These are phyloP conservation scores for Spathaspora girioi DNA, from an alignment of 805 yeast genomes.

Conservation along the genomic window DNA sequence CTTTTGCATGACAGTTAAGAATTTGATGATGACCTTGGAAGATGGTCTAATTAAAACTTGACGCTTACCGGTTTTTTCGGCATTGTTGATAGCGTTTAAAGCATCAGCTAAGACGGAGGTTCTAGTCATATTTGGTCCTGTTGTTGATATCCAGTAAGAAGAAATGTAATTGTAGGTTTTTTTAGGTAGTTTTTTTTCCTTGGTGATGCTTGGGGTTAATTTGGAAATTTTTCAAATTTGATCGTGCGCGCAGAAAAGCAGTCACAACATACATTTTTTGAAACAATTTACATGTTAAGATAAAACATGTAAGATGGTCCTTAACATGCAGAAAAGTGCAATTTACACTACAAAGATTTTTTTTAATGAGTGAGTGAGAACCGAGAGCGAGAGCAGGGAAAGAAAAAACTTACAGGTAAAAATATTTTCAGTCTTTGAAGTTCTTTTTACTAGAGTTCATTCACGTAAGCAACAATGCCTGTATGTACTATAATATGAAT, in stretches of 20 bases:
- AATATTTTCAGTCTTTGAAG: conserved; percentile 1
- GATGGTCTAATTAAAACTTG: conserved; percentile 98
- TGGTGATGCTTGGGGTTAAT: conserved; percentile 1
- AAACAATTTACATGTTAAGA: not conserved
- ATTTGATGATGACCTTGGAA: conserved; percentile 96
- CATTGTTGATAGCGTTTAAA: conserved; percentile 96
- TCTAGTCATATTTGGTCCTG: conserved; percentile 73
- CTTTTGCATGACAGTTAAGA: conserved; percentile 94
- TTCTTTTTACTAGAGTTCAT: conserved; percentile 4
- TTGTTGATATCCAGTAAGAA: not conserved
- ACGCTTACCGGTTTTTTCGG: conserved; percentile 99
- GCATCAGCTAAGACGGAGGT: conserved; percentile 98
- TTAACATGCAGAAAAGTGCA: not conserved
- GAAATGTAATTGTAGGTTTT: conserved; percentile 1
- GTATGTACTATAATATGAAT: conserved; percentile 25
- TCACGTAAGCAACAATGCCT: conserved; percentile 32
- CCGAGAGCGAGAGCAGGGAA: not conserved
- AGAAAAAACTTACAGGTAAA: not conserved
- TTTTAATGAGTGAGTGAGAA: not conserved
- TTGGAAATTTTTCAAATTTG: conserved; percentile 4
- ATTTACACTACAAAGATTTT: not conserved
- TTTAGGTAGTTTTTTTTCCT: not conserved
- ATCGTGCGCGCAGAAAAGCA: conserved; percentile 1
- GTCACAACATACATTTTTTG: not conserved
- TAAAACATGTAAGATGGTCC: not conserved